Base-by-base conservation (phyloP, 164 flowering plant species). In the Litsea cubeba region DNA sequence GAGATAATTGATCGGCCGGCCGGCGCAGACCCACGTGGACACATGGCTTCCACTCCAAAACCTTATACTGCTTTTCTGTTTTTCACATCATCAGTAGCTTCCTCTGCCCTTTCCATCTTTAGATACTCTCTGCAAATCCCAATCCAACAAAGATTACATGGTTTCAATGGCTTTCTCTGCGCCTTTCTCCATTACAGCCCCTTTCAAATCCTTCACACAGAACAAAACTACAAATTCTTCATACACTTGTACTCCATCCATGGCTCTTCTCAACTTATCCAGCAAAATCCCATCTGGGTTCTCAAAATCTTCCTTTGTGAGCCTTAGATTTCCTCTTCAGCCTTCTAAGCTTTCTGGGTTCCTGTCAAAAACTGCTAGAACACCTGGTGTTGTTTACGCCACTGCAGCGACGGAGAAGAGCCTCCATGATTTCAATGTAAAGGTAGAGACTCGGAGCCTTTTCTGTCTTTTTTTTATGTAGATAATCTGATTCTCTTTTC, bases 371-470 rank as follows among this genome's bases (percentile, higher is more conserved):
- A 77, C 81, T 60, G 72, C 69, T 24, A 90, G 86, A 70, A 79
- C 83, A 50, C 75, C 80, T 17, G 80, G 79, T 32, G 25, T 70
- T 40, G 87, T 86, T 67, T 76, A 77, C 68, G 95, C 97, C 0
- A 85, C 89, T 75, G 92, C 95, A 18, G 87, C 94, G 1, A 85
- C 97, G 7, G 97, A 86, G 83, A 95, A 93, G 82, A 84, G 84
- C 63, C 63, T 92, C 35, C 81, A 94, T 76, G 98, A 92, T 78
- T 94, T 83, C 82, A 83, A 87, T 76, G 97, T 90, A 14, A 94
- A 92, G 96, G 98, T 92, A 12, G 68, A 4, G 12, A 6, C 57
- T 71, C 75, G 35, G 15, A 58, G 30, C 46, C 1, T 40, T 40
- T 7, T 40, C 46, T 40, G 46, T 40, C 46, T 5, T 7, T 8